A percentile compares a stretch with the other conserved stretches of the same genome.
Conservation (phyloP, 768 basidiomycete genomes). For the Tylopilus felleus region DNA sequence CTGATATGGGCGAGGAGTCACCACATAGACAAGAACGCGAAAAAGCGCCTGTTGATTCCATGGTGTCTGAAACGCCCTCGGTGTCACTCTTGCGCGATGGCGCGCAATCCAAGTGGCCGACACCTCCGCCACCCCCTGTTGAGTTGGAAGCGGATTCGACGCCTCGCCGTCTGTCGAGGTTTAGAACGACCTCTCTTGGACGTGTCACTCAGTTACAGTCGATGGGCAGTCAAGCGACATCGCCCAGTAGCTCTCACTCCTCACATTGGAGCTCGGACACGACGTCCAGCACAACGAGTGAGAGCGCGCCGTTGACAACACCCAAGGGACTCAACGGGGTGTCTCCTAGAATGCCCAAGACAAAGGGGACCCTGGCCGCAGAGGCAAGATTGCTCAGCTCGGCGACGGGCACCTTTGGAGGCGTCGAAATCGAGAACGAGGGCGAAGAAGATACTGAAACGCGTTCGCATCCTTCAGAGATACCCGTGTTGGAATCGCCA, state of each 20-base stretch:
- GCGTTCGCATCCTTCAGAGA: not conserved
- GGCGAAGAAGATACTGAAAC: constrained; percentile 1
- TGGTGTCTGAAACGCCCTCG: constrained; percentile 13
- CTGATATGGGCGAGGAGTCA: not conserved
- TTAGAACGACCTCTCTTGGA: constrained; percentile 29
- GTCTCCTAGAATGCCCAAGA: not conserved
- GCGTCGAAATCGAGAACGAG: constrained; percentile 17
- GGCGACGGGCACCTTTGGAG: constrained; percentile 39
- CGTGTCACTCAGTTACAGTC: constrained; percentile 26
- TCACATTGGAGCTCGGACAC: constrained; percentile 34
- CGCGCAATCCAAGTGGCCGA: constrained; percentile 27
- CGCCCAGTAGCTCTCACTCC: constrained; percentile 49
- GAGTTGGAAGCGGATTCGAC: constrained; percentile 23
- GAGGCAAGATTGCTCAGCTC: constrained; percentile 30
- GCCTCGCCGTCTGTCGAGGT: constrained; percentile 27
- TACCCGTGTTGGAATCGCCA: not conserved
- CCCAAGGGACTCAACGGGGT: constrained; percentile 17
- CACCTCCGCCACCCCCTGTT: constrained; percentile 30
- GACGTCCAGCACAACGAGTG: constrained; percentile 32
- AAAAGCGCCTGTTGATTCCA: constrained; percentile 14
- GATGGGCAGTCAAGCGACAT: constrained; percentile 28
- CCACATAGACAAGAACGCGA: constrained; percentile 7
- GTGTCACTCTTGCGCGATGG: constrained; percentile 18
- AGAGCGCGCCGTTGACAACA: constrained; percentile 16
- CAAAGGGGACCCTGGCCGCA: constrained; percentile 17